Base-by-base conservation (phyloP, 1,284 basidiomycete species). In the Tilletia horrida region DNA sequence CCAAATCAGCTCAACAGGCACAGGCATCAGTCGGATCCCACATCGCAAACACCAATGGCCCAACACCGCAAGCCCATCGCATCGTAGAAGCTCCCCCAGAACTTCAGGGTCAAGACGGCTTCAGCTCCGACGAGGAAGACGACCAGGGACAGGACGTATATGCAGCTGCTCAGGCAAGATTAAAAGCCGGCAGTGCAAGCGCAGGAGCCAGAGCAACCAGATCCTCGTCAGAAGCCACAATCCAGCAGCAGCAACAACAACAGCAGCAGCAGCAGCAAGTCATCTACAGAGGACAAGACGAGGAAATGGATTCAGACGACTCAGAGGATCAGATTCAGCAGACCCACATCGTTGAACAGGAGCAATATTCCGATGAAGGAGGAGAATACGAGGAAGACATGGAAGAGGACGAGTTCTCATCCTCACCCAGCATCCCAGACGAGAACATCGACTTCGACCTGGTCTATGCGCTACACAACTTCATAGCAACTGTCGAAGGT, bases 361-460 rank as follows among this genome's bases (percentile, higher is more conserved):
- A 65, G n/a, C 57, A 64, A n/a, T 73, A 76, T 23, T 73, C 75
- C n/a, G 73, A 78, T 21, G 77, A 80, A 3, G 73, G 76, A 1
- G 78, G 66, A 18, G 76, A 78, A 4, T 72, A 77, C 18, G 72
- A 74, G 18, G 70, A 73, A n/a, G 76, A 78, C 25, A 63, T 65
- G 45, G 77, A 80, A 42, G 80, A 81, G 25, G 79, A 77, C 43
- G 80, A 81, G 35, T 71, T 81, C 35, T 81, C 79, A 55, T 78
- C 76, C 8, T 80, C 78, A 62, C 80, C 80, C 1, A 77, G 75
- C n/a, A 81, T 81, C 52, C 80, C 80, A 0, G 80, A 81, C 67
- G 80, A 81, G 59, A 81, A 81, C 68, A 81, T 81, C 73, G 76
- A 81, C 73, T 81, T 81, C 65, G 80, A 81, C 55, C 74, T 81